Evolutionary conservation across 169 alveolate genomes (phyloP).

Genomic region (Haemoproteus tartakovskyi): DNA sequence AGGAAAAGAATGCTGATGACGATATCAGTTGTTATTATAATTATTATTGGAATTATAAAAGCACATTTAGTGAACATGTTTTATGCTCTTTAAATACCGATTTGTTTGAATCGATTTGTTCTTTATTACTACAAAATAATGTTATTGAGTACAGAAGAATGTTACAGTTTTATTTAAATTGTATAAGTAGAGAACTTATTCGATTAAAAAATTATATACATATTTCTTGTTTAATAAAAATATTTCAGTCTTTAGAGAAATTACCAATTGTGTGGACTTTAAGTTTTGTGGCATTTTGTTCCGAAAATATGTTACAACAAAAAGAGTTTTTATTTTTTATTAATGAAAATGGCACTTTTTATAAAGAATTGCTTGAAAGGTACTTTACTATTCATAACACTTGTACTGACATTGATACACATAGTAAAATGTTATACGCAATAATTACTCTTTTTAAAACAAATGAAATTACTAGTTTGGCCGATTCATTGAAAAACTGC

Average conservation of each 20-base stretch:
- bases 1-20: too few relatives aligned
- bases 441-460: conserved; percentile 5
- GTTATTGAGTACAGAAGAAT: conserved; percentile 17
- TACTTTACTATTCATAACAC: conserved; percentile 13
- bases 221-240: conserved; percentile 18
- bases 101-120: conserved; percentile 29
- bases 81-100: conserved; percentile 33
- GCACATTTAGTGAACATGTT: conserved; percentile 1
- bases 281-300: background rate
- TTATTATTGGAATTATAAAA: background rate
- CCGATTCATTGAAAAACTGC: conserved; percentile 4
- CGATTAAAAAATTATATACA: conserved; percentile 22
- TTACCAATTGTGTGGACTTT: conserved; percentile 48
- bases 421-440: conserved; percentile 12
- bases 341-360: conserved; percentile 18
- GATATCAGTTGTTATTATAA: too few relatives aligned
- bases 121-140: conserved; percentile 16
- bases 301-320: background rate
- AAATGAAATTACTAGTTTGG: background rate
- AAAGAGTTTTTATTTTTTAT: conserved; percentile 31
- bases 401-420: conserved; percentile 15
- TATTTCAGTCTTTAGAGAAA: conserved; percentile 25
- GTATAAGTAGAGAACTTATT: conserved; percentile 37
- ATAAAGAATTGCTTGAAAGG: conserved; percentile 25
- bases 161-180: conserved; percentile 17